Conservation (phyloP, 2,329 filamentous ascomycete species). For the Cercospora beticola region DNA sequence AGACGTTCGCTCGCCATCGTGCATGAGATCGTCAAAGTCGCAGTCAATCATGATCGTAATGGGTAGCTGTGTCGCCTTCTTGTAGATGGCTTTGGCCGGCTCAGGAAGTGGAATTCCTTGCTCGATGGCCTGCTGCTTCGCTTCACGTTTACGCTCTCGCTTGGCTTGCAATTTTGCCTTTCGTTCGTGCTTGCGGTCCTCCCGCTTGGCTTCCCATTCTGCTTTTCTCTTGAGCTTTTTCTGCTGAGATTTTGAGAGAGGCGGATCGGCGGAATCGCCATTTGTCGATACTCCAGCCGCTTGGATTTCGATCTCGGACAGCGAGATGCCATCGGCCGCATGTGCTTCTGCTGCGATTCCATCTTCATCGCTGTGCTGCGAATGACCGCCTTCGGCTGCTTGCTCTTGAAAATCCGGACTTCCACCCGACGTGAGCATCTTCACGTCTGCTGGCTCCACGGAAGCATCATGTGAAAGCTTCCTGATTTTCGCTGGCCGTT, state of each 20-base stretch:
- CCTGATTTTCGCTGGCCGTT: conserved; percentile 55
- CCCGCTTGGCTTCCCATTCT: conserved; percentile 71
- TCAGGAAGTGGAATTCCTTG: conserved; percentile 15
- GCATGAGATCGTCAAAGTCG: conserved; percentile 88
- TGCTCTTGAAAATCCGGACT: not conserved
- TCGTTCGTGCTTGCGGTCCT: conserved; percentile 56
- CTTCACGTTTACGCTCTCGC: conserved; percentile 50
- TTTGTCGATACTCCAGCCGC: not conserved
- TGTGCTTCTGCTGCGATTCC: not conserved
- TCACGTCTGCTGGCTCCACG: not conserved
- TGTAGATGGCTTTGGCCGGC: conserved; percentile 14
- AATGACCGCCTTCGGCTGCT: not conserved
- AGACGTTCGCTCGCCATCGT: conserved; percentile 78
- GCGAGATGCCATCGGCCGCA: not conserved
- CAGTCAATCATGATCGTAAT: conserved; percentile 86
- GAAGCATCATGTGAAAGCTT: conserved; percentile 47
- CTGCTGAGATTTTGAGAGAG: conserved; percentile 78
- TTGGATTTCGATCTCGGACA: conserved; percentile 6
- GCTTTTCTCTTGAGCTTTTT: conserved; percentile 74
- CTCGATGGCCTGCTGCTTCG: conserved; percentile 29
- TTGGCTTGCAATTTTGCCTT: conserved; percentile 58
- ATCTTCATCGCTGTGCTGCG: not conserved
- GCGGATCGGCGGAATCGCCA: conserved; percentile 17
- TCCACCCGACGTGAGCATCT: not conserved
- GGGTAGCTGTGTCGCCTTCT: conserved; percentile 53